These are phyloP conservation scores for Grosmannia huntii DNA, from an alignment of 2,329 filamentous ascomycete genomes.

Conservation along the genomic window DNA sequence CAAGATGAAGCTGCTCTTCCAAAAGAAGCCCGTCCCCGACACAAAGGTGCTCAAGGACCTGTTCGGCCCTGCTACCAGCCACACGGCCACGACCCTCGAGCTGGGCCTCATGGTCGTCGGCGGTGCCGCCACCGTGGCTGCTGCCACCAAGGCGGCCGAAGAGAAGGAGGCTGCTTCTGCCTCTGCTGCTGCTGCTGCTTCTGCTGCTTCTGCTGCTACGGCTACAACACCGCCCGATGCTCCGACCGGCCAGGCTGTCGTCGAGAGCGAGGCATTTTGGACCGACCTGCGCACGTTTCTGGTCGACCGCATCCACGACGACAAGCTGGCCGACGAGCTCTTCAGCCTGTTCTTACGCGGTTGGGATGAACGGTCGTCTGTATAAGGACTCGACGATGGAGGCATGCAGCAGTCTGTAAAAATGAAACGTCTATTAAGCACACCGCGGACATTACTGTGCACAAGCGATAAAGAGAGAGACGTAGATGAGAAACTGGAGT, in stretches of 20 bases:
- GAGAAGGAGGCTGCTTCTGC: conserved; percentile 22
- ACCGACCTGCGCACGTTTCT: conserved; percentile 70
- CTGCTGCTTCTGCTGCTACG: too few species aligned
- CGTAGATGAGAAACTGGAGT: neutral
- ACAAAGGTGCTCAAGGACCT: conserved; percentile 67
- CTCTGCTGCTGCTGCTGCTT: too few species aligned
- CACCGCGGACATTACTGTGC: neutral
- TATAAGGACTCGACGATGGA: neutral
- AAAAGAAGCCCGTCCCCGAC: conserved; percentile 75
- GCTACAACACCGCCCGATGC: neutral
- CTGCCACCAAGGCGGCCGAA: conserved; percentile 21
- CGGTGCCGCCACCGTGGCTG: conserved; percentile 36
- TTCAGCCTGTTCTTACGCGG: conserved; percentile 55
- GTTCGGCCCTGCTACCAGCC: conserved; percentile 35
- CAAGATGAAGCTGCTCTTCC: conserved; percentile 76
- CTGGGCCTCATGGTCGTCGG: conserved; percentile 83
- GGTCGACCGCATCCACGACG: conserved; percentile 64
- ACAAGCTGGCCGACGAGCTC: conserved; percentile 49
- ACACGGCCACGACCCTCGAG: conserved; percentile 46
- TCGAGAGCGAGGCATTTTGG: conserved; percentile 74
- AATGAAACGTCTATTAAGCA: neutral
- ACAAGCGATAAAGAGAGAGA: neutral
- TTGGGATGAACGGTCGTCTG: conserved; percentile 39
- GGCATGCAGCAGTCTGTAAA: too few species aligned
- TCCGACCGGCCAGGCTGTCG: conserved; percentile 29